These are phyloP conservation scores for Parascedosporium putredinis DNA, from an alignment of 2,329 filamentous ascomycete species.

Conservation along the genomic window DNA sequence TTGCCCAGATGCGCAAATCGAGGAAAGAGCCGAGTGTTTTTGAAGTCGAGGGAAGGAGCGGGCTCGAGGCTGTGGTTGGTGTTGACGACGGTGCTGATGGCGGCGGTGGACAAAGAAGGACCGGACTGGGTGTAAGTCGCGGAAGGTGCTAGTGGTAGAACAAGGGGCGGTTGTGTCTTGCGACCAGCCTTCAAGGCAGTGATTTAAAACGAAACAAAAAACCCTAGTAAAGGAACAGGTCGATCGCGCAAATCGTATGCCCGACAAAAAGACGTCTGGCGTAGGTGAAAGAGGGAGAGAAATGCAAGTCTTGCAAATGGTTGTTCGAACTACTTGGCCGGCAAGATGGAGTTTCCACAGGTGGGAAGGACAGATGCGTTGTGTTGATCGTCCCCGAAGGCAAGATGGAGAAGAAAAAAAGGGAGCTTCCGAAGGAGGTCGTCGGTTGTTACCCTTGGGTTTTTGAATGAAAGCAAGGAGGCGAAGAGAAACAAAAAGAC, in stretches of 20 bases:
- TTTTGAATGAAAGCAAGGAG: background rate
- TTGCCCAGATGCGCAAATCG: no score
- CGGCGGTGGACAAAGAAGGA: no score
- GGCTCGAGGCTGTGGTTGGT: background rate
- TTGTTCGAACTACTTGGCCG: slow-evolving; percentile 4
- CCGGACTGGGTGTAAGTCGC: background rate
- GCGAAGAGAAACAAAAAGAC: background rate
- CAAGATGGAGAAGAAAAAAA: no score
- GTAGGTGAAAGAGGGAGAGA: no score
- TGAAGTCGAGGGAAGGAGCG: background rate
- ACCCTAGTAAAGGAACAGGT: background rate
- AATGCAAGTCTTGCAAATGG: background rate
- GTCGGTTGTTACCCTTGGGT: background rate
- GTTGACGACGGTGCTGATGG: no score
- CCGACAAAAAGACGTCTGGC: background rate
- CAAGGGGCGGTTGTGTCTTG: background rate
- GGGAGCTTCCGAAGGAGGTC: background rate
- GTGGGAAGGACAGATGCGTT: background rate
- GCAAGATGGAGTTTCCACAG: background rate
- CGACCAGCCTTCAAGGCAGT: background rate
- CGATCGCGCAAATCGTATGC: no score
- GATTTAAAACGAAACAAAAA: background rate
- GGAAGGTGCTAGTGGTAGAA: background rate
- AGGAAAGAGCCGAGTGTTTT: background rate
- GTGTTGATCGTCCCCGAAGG: no score